Conservation (phyloP, 495 filamentous ascomycete species). For the Geoglossum glabrum region DNA sequence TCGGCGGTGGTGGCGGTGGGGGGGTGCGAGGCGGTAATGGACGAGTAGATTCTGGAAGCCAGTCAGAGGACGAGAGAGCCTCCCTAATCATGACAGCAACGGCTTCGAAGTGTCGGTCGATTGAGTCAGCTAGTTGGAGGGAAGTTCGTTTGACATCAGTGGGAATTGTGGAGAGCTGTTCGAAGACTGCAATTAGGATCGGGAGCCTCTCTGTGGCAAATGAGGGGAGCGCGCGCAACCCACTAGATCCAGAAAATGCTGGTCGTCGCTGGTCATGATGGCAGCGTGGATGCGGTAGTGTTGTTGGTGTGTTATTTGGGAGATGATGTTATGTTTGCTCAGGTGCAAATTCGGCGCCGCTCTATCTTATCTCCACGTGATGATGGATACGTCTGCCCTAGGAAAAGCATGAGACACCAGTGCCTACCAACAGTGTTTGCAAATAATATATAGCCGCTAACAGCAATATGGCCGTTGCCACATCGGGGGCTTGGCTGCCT, state of each 20-base stretch:
- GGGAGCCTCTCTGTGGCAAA: neutral
- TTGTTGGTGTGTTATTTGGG: neutral
- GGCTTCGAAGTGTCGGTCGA: slow-evolving; percentile 56
- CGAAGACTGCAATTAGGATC: neutral
- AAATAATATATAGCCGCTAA: neutral
- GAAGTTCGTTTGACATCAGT: slow-evolving; percentile 47
- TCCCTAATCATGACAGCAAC: slow-evolving; percentile 43
- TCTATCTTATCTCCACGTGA: neutral
- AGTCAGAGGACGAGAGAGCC: slow-evolving; percentile 37
- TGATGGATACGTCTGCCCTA: neutral
- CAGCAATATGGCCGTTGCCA: no score
- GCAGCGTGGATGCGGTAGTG: neutral
- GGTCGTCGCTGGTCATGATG: slow-evolving; percentile 39
- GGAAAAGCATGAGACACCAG: neutral
- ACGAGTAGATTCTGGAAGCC: slow-evolving; percentile 47
- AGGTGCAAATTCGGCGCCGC: neutral
- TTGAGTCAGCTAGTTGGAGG: slow-evolving; percentile 45
- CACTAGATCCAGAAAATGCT: slow-evolving; percentile 41
- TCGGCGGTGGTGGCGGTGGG: slow-evolving; percentile 19
- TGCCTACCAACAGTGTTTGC: neutral
- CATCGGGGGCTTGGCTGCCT: no score
- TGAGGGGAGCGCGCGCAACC: slow-evolving; percentile 10
- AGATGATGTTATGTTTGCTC: neutral
- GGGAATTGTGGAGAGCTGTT: slow-evolving; percentile 51
- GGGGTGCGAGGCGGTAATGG: slow-evolving; percentile 24